Conservation (phyloP, 768 basidiomycete genomes). For the Boletus patriciae region DNA sequence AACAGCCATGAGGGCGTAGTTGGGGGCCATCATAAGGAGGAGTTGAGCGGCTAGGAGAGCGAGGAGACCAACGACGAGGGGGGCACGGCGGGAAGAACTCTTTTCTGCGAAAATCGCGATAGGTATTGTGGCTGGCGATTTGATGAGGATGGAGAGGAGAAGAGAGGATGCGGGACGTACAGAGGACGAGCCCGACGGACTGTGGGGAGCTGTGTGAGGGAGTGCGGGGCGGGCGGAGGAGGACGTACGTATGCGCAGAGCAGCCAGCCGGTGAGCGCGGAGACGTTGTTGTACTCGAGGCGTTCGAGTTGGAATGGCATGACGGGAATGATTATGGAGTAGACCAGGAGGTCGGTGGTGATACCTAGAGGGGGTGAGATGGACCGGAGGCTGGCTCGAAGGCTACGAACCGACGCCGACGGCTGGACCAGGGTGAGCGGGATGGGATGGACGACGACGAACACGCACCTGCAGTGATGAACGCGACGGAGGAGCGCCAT, state of each 20-base stretch:
- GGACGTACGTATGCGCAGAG: conserved; percentile 55
- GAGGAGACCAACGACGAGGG: conserved; percentile 51
- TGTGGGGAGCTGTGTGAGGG: conserved; percentile 23
- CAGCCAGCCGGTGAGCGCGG: conserved; percentile 58
- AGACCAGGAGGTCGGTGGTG: conserved; percentile 56
- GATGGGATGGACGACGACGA: not conserved
- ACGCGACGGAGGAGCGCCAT: conserved; percentile 61
- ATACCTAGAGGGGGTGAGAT: conserved; percentile 28
- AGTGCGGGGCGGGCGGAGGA: not conserved
- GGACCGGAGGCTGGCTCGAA: no score
- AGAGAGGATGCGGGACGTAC: conserved; percentile 35
- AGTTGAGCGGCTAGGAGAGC: conserved; percentile 54
- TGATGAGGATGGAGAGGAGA: not conserved
- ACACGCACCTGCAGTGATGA: conserved; percentile 46
- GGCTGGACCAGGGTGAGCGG: conserved; percentile 29
- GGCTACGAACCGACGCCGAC: conserved; percentile 47
- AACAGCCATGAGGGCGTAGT: conserved; percentile 54
- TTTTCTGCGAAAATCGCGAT: conserved; percentile 57
- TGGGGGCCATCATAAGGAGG: conserved; percentile 62
- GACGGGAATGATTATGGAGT: conserved; percentile 62
- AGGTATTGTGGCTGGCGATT: conserved; percentile 50
- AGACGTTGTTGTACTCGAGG: conserved; percentile 46
- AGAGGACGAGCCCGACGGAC: conserved; percentile 57
- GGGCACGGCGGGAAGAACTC: conserved; percentile 45
- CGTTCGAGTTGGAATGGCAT: conserved; percentile 60